phyloP scores from a whole-genome alignment of 352 stramenopile species.

The Albugo candida region DNA sequence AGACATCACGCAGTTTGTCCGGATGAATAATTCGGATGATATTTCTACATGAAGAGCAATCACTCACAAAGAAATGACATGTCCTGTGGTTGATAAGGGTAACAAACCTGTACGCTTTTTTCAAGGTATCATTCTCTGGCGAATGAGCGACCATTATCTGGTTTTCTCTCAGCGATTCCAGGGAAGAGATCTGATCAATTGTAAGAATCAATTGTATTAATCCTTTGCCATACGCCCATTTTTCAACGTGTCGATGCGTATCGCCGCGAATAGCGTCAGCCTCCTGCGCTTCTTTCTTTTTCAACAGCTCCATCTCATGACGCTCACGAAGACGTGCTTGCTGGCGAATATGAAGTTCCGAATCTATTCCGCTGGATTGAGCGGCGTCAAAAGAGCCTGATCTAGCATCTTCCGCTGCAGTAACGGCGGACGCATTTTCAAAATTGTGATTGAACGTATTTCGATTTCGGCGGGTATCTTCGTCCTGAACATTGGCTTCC shows the following conservation, averaged over 20 bases:
- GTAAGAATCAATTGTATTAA: conserved; percentile 69
- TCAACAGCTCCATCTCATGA: conserved; percentile 63
- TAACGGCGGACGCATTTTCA: conserved; percentile 1
- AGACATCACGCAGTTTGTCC: conserved; percentile 63
- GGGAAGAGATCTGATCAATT: conserved; percentile 61
- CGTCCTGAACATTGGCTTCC: neutral
- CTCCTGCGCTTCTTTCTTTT: conserved; percentile 60
- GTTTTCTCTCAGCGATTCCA: conserved; percentile 47
- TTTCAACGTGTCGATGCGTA: conserved; percentile 54
- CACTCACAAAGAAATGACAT: neutral
- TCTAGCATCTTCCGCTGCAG: neutral
- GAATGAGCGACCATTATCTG: conserved; percentile 65
- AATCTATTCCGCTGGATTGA: conserved; percentile 15
- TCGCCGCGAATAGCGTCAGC: conserved; percentile 52
- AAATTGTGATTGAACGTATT: conserved; percentile 11
- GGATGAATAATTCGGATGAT: conserved; percentile 77
- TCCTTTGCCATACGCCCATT: conserved; percentile 73
- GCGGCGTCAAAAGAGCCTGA: conserved; percentile 15
- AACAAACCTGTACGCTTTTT: conserved; percentile 59
- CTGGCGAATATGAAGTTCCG: conserved; percentile 60
- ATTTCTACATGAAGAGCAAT: conserved; percentile 21
- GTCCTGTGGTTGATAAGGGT: neutral
- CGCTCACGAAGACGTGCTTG: conserved; percentile 64
- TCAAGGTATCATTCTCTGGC: conserved; percentile 55
- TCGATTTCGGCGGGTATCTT: conserved; percentile 17